Conservation (phyloP, 2,329 filamentous ascomycete species). For the Massarina eburnea region DNA sequence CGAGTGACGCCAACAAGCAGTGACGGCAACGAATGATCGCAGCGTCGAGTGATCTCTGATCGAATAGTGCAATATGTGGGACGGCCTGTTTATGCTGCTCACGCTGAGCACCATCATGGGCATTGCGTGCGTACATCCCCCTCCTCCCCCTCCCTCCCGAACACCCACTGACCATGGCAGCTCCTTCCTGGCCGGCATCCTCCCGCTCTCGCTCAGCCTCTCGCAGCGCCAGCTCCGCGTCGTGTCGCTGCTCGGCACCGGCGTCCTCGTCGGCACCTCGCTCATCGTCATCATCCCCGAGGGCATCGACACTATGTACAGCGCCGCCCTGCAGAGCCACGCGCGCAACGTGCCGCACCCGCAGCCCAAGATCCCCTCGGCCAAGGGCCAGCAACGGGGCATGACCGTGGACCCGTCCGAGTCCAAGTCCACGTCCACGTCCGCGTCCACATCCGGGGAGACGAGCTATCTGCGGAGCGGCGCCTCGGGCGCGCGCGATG, state of each 20-base stretch:
- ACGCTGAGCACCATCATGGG: slow-evolving; percentile 67
- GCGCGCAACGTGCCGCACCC: slow-evolving; percentile 23
- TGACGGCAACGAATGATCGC: too few species aligned
- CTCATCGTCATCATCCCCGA: slow-evolving; percentile 98
- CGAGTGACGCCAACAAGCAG: too few species aligned
- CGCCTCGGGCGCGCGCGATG: slow-evolving; percentile 20
- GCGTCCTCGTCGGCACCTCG: slow-evolving; percentile 90
- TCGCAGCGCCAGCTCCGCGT: slow-evolving; percentile 84
- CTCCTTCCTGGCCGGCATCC: slow-evolving; percentile 88
- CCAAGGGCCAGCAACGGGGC: slow-evolving; percentile 29
- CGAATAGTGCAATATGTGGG: slow-evolving; percentile 59
- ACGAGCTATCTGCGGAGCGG: slow-evolving; percentile 16
- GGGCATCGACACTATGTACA: slow-evolving; percentile 87
- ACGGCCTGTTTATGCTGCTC: slow-evolving; percentile 67
- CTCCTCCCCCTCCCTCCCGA: not conserved
- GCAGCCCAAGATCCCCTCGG: slow-evolving; percentile 28
- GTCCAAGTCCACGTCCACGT: slow-evolving; percentile 18
- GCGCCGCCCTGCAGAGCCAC: slow-evolving; percentile 42
- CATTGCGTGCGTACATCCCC: slow-evolving; percentile 54
- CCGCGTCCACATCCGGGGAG: slow-evolving; percentile 21
- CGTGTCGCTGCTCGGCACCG: slow-evolving; percentile 89
- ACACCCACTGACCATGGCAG: slow-evolving; percentile 51
- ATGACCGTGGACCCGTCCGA: slow-evolving; percentile 23
- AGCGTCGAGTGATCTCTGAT: too few species aligned
- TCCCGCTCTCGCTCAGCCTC: slow-evolving; percentile 86